Evolutionary conservation across 2,329 filamentous ascomycete genomes (phyloP), one percentile per base, ranked within the genome.

Genomic region (Stachybotrys chartarum): DNA sequence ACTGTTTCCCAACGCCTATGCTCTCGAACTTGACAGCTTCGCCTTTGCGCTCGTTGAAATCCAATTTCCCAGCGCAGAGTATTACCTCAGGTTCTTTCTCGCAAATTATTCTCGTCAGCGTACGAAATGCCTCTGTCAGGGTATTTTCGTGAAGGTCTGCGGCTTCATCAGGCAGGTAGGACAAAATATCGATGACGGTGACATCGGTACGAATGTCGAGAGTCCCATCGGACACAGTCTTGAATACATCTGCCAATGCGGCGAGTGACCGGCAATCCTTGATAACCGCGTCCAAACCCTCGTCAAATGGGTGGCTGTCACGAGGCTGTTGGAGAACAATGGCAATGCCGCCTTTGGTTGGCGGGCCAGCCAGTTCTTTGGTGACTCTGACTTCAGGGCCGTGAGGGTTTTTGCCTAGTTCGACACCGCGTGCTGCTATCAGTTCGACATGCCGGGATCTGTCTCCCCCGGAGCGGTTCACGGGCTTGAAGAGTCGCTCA

Each of bases 321-420:
- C 60, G 60, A 10, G 60, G 60, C 50, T 61, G 57, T 47, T 61
- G 60, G 8, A 61, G 54, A 18, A 52, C 31, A 24, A 61, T 46
- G 30, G 47, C 59, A 52, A 61, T 60, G 49, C 60, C 60, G 24
- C 60, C 60, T 30, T 50, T 58, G n/a, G 32, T 17, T 7, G 55
- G 48, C 30, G 59, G 60, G 11, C 58, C 59, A 18, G 59, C 57
- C 2, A 60, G 48, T 31, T 50, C 14, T 16, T 30, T 50, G 12
- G 57, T 61, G 16, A 59, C 57, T 31, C 52, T 5, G 8, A 61
- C 59, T 52, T 61, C 60, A 24, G 24, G 24, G 24, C 24, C 4
- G 24, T 24, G 24, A 24, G 24, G 24, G n/a, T 55, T 31, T 18
- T 45, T 17, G 14, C 10, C 30, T 30, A 12, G 31, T 31, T 30